A percentile compares a stretch with the other conserved stretches of the same genome.
phyloP scores from a whole-genome alignment of 2,329 filamentous ascomycete species.

The Diaporthe destruens region DNA sequence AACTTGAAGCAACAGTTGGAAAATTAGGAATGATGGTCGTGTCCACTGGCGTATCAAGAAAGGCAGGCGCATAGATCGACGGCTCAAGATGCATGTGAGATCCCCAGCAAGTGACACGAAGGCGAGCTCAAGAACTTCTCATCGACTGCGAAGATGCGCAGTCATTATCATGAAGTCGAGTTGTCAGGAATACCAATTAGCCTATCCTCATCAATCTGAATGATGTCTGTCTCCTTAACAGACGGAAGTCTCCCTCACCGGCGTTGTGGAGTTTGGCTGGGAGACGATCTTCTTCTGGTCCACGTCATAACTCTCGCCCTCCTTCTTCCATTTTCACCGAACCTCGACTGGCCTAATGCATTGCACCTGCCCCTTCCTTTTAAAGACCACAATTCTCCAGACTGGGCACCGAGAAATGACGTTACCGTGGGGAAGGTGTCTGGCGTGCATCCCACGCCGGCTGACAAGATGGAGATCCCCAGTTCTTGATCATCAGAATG shows the following conservation, averaged over 20 bases:
- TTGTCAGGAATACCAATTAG: not conserved
- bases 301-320: constrained; percentile 14
- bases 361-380: not conserved
- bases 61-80: not conserved
- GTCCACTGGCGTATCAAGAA: too few relatives aligned
- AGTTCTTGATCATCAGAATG: not conserved
- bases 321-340: not conserved
- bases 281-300: not conserved
- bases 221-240: too few relatives aligned
- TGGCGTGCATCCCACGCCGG: not conserved
- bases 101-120: not conserved
- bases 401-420: not conserved
- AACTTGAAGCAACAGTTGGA: not conserved
- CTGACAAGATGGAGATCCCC: not conserved
- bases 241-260: not conserved
- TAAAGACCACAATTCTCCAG: not conserved
- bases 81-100: not conserved
- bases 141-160: not conserved
- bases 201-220: not conserved
- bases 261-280: not conserved
- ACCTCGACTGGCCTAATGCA: not conserved
- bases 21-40: not conserved
- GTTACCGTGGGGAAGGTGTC: not conserved
- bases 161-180: not conserved
- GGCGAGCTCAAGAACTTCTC: not conserved